A percentile compares a stretch with the other conserved stretches of the same genome.
These are phyloP conservation scores for Eucalyptus marginata DNA, from an alignment of 345 rosid genomes.

Conservation along the genomic window DNA sequence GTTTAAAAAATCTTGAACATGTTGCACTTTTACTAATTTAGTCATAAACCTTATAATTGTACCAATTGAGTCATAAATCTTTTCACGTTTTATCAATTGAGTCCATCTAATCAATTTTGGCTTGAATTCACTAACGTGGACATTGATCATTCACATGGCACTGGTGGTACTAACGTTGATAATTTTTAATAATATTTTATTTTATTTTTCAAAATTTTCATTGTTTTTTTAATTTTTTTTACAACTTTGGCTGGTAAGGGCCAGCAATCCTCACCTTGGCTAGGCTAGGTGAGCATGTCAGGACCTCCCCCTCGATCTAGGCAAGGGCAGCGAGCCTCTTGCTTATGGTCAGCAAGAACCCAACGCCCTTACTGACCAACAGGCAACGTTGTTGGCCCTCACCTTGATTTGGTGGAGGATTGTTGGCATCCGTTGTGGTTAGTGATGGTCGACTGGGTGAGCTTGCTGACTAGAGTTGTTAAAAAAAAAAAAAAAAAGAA, in stretches of 20 bases:
- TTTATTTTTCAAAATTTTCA: no score
- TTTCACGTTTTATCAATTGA: background rate
- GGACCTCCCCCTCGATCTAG: background rate
- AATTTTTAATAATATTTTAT: background rate
- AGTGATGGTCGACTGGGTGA: no score
- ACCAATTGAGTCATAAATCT: background rate
- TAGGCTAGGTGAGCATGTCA: background rate
- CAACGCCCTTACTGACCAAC: background rate
- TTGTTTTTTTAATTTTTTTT: background rate
- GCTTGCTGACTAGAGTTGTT: no score
- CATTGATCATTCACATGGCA: background rate
- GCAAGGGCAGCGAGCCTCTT: background rate
- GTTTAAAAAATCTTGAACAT: background rate
- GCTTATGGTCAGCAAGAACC: background rate
- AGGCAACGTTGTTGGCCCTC: no score
- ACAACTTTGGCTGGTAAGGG: background rate
- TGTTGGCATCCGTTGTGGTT: rapidly evolving
- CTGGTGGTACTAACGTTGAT: rapidly evolving
- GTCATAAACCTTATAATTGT: background rate
- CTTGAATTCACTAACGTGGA: rapidly evolving
- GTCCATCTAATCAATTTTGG: background rate
- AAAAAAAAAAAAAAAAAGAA: no score
- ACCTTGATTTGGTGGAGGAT: no score
- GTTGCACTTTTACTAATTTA: background rate
- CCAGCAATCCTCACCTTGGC: background rate